Percentiles rank a stretch among this genome's conserved stretches.
These are phyloP conservation scores for Oidiodendron maius DNA, from an alignment of 495 filamentous ascomycete species.

Conservation along the genomic window DNA sequence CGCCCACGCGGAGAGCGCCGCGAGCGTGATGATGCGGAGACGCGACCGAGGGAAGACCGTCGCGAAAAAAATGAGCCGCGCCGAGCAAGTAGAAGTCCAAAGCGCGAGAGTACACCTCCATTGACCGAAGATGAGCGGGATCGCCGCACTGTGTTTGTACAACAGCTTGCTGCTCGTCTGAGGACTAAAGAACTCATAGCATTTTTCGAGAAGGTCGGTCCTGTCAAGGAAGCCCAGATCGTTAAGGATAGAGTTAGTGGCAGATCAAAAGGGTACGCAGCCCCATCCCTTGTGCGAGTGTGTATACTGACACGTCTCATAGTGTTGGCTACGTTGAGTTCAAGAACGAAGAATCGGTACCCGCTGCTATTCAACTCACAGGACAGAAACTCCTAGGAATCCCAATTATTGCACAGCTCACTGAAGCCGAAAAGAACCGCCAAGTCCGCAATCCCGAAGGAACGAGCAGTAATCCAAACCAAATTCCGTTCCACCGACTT, in stretches of 20 bases:
- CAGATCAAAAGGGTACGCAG: slow-evolving; percentile 88
- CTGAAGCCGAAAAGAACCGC: slow-evolving; percentile 98
- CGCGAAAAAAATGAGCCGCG: slow-evolving; percentile 48
- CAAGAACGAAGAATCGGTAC: slow-evolving; percentile 90
- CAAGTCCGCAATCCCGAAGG: slow-evolving; percentile 83
- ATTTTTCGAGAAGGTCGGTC: slow-evolving; percentile 95
- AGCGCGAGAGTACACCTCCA: slow-evolving; percentile 47
- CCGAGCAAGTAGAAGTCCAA: slow-evolving; percentile 44
- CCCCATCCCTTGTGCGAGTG: too few species aligned
- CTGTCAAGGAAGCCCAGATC: slow-evolving; percentile 96
- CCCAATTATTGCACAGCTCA: slow-evolving; percentile 96
- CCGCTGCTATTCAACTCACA: slow-evolving; percentile 92
- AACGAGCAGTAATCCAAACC: slow-evolving; percentile 54
- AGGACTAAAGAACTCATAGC: slow-evolving; percentile 86
- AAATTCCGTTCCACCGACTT: slow-evolving; percentile 93
- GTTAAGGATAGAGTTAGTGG: slow-evolving; percentile 98
- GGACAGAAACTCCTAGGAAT: slow-evolving; percentile 98
- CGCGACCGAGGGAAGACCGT: slow-evolving; percentile 39
- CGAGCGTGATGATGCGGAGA: slow-evolving; percentile 40
- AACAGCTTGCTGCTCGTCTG: slow-evolving; percentile 90
- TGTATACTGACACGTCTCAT: slow-evolving; percentile 26
- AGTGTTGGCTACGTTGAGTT: slow-evolving; percentile 99
- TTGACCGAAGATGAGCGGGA: slow-evolving; percentile 95
- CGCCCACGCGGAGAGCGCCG: slow-evolving; percentile 57
- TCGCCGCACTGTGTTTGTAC: slow-evolving; percentile 94